A percentile compares a stretch with the other conserved stretches of the same genome.
These are phyloP conservation scores for Solanum bukasovii DNA, from an alignment of 257 asterid genomes.

Conservation along the genomic window DNA sequence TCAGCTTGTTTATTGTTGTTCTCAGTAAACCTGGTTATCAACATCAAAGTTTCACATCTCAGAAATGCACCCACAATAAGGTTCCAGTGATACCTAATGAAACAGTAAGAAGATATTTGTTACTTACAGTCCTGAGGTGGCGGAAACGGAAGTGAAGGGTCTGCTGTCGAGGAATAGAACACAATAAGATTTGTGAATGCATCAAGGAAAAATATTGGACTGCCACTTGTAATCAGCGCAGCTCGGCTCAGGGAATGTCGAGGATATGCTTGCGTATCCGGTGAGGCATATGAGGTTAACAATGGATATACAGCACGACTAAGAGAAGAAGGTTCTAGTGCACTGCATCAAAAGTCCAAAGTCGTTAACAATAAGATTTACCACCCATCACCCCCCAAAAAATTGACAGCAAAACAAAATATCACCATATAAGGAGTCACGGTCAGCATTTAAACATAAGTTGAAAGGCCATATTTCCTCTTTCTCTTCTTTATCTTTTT, in stretches of 20 bases:
- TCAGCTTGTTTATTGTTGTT: constrained; percentile 67
- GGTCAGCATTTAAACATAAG: not conserved
- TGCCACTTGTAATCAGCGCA: constrained; percentile 88
- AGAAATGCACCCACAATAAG: not conserved
- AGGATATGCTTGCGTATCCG: constrained; percentile 86
- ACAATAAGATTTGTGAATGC: constrained; percentile 83
- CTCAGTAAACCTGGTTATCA: constrained; percentile 64
- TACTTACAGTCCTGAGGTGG: constrained; percentile 99
- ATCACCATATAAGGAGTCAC: not conserved
- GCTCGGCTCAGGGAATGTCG: constrained; percentile 99
- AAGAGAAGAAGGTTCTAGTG: constrained; percentile 83
- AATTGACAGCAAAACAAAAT: not conserved
- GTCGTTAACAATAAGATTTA: not conserved
- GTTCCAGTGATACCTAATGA: not conserved
- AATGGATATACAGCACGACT: constrained; percentile 82
- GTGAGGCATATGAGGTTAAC: constrained; percentile 68
- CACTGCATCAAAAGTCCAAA: constrained; percentile 55
- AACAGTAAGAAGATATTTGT: not conserved
- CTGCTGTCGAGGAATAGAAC: constrained; percentile 81
- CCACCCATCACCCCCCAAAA: not conserved
- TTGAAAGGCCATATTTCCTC: not conserved
- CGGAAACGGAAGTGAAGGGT: constrained; percentile 85
- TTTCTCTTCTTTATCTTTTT: not conserved
- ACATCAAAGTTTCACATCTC: not conserved
- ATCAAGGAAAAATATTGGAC: constrained; percentile 95